Base-by-base conservation (phyloP, 805 yeast genomes). In the Komagataella kurtzmanii region DNA sequence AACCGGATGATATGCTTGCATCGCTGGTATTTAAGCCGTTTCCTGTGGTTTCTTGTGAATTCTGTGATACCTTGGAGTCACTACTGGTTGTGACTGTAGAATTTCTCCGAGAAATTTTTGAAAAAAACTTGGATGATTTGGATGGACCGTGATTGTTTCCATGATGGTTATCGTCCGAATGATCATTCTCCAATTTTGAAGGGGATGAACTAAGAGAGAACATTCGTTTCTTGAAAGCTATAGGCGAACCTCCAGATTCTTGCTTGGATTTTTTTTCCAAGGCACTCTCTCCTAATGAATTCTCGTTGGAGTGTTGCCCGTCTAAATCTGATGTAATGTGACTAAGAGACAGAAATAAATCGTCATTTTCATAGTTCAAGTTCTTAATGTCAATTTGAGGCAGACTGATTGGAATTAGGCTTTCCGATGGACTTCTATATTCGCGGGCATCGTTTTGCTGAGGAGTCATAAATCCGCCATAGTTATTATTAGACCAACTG, bases 151-250 rank as follows among this genome's bases (percentile, higher is more conserved):
- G 14, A 45, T 47, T 21, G 23, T 21, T 24, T 8, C 44, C 46
- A 21, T 50, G 44, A 10, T 24, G 40, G 3, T 45, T 40, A 3
- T 23, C 19, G 12, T 44, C 47, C 23, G 19, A 18, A 14, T 24
- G 6, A 7, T 46, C 54, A 24, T 52, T 54, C 3, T 54, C 54
- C 36, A 30, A 46, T 48, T 65, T 66, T 3, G 65, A 63, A 3
- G 70, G 70, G 44, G 65, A 61, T 2, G 61, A 52, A 7, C 74
- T 73, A 57, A 71, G 66, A 46, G 65, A 60, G 55, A 68, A 67
- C 18, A 71, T 57, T 46, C 61, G 63, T 50, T 61, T 63, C 48
- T 65, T 65, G 58, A 71, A 64, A 46, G 70, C 66, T 6, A 71
- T 66, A 7, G 73, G 71, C 3, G 74, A 67, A 2, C 64, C 52